Evolutionary conservation across 192 early-diverging fungal genomes (phyloP), one percentile per base, ranked within the genome.

Genomic region (Entrophospora sp.): DNA sequence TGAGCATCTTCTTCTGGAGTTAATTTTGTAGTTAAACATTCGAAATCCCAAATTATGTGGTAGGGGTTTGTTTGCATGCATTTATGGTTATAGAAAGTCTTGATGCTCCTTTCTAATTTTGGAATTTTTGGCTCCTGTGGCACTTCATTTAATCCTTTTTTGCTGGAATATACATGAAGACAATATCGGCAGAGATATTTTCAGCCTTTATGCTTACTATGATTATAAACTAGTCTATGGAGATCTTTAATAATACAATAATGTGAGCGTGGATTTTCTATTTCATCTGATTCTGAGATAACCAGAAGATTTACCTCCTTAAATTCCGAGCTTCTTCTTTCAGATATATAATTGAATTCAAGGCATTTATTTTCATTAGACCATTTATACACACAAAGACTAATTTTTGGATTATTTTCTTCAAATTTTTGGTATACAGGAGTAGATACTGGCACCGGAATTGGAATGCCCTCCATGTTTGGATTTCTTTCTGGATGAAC

Each of bases 21-120:
- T 61, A 61, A 44, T 40, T 61, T 42, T 61, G 42, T 40, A 4
- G 59, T 61, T 61, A 61, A 44, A 1, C 7, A n/a, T 61, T 61
- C 59, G 10, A 61, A 40, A 61, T 61, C 42, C 40, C 59, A 61
- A 25, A 61, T 30, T 25, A 61, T 61, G 2, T 22, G 35, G 36
- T 58, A 58, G 32, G 22, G 22, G 36, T 58, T 58, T 58, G 35
- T 5, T 58, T 58, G 35, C 35, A 58, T 58, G 35, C 18, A 58
- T 58, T 58, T 58, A 58, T 58, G 56, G 36, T 58, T 58, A 58
- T 36, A 18, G 36, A 58, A 58, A 37, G n/a, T 58, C 27, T 58
- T 58, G 3, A 58, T 58, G 44, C 59, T 44, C 18, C 5, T 45
- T 16, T 61, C 18, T 20, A 16, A 25, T 14, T n/a, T 24, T 4